A percentile compares a stretch with the other conserved stretches of the same genome.
These are phyloP conservation scores for Sarcodon aspratus DNA, from an alignment of 768 basidiomycete species.

Conservation along the genomic window DNA sequence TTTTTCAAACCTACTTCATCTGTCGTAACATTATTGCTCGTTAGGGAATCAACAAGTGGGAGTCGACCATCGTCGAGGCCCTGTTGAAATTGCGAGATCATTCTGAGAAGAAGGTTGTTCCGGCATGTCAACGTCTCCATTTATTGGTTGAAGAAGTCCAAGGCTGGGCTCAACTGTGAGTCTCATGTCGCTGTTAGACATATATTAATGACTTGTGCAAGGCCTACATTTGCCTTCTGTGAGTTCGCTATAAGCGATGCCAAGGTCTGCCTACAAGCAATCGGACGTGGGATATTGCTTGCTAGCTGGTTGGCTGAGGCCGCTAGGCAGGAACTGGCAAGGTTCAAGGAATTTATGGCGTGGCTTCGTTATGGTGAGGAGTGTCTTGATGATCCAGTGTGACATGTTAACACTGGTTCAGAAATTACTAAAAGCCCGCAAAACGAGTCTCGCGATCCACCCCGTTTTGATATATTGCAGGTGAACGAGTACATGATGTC, in stretches of 20 bases:
- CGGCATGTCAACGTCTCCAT: constrained; percentile 68
- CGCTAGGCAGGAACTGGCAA: constrained; percentile 54
- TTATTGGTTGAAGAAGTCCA: constrained; percentile 67
- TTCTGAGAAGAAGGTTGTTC: constrained; percentile 56
- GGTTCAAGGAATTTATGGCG: constrained; percentile 69
- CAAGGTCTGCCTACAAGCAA: constrained; percentile 37
- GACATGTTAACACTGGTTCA: constrained; percentile 7
- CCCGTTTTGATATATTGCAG: constrained; percentile 66
- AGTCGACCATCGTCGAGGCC: constrained; percentile 58
- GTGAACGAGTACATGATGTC: constrained; percentile 71
- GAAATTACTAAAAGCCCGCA: constrained; percentile 42
- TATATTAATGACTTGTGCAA: constrained; percentile 14
- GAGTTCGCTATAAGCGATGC: constrained; percentile 40
- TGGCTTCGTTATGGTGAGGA: constrained; percentile 66
- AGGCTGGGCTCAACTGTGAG: constrained; percentile 70
- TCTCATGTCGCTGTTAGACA: constrained; percentile 8
- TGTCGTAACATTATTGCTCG: neutral
- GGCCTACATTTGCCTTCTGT: constrained; percentile 47
- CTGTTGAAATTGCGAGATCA: constrained; percentile 64
- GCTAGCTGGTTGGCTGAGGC: constrained; percentile 58
- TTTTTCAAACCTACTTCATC: constrained; percentile 1
- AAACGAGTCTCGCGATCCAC: constrained; percentile 25
- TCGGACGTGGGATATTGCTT: constrained; percentile 47
- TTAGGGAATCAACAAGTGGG: constrained; percentile 78
- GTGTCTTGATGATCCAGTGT: neutral